Evolutionary conservation across 2,329 filamentous ascomycete species (phyloP).

Genomic region (Metarhizium rileyi): DNA sequence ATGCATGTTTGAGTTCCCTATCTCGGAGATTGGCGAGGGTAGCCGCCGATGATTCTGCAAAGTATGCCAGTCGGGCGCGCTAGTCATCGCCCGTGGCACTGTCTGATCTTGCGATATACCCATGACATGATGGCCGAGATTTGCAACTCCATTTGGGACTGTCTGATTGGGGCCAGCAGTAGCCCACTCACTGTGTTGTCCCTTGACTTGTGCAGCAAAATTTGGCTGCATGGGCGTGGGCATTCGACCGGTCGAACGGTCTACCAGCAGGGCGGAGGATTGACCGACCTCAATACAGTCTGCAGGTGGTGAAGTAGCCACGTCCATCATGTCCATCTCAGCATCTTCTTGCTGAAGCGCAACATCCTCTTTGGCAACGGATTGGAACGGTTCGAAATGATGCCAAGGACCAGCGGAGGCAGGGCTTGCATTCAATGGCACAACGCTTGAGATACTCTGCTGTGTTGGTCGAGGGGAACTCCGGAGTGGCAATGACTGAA

Average conservation of each 20-base stretch:
- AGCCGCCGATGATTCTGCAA: constrained; percentile 44
- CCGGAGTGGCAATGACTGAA: constrained; percentile 42
- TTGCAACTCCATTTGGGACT: constrained; percentile 27
- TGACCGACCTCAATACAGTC: constrained; percentile 12
- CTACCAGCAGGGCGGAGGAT: not conserved
- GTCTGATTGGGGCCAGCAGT: constrained; percentile 17
- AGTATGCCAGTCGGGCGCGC: constrained; percentile 38
- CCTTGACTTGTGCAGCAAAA: constrained; percentile 45
- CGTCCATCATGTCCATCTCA: constrained; percentile 43
- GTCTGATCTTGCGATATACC: constrained; percentile 31
- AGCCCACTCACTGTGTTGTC: constrained; percentile 36
- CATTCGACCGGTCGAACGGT: constrained; percentile 33
- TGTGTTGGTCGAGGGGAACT: constrained; percentile 28
- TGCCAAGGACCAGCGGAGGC: constrained; percentile 25
- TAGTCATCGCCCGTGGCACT: constrained; percentile 39
- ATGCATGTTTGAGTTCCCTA: constrained; percentile 34
- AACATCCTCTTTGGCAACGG: constrained; percentile 12
- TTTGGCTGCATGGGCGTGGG: constrained; percentile 51
- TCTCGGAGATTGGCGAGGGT: constrained; percentile 51
- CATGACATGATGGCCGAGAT: constrained; percentile 30
- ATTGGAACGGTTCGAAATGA: constrained; percentile 24
- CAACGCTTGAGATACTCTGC: constrained; percentile 24
- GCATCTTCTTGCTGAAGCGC: constrained; percentile 20
- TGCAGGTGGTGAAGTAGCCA: constrained; percentile 9
- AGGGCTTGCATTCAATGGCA: constrained; percentile 29